Evolutionary conservation across 75 land plant genomes (phyloP).

Genomic region (Azolla pinnata): DNA sequence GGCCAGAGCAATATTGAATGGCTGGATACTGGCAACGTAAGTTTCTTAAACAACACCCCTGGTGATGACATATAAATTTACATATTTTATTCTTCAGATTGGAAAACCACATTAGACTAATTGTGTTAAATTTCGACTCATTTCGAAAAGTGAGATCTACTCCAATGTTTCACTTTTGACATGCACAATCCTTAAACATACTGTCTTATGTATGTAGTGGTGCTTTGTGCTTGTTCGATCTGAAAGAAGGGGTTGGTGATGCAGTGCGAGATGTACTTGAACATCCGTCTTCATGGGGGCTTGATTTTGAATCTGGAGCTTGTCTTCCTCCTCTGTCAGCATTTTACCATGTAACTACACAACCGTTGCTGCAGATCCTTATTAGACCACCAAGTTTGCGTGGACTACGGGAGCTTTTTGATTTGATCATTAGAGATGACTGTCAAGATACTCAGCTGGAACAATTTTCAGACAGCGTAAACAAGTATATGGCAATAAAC

Average conservation of each 20-base stretch:
- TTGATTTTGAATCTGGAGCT: slow-evolving; percentile 7
- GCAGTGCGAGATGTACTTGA: slow-evolving; percentile 12
- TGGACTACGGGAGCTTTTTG: slow-evolving; percentile 1
- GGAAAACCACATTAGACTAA: too few relatives aligned
- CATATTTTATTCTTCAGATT: too few relatives aligned
- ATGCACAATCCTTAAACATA: too few relatives aligned
- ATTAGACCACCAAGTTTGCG: slow-evolving; percentile 6
- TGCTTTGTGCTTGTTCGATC: slow-evolving; percentile 10
- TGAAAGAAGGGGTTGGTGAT: slow-evolving; percentile 10
- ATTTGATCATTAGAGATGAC: too few relatives aligned
- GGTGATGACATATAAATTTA: too few relatives aligned
- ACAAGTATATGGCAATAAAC: too few relatives aligned
- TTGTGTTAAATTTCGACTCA: too few relatives aligned
- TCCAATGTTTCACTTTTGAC: too few relatives aligned
- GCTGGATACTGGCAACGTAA: slow-evolving; percentile 13
- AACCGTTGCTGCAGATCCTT: slow-evolving; percentile 1
- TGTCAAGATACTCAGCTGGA: too few relatives aligned
- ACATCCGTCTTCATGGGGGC: slow-evolving; percentile 11
- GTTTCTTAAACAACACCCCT: too few relatives aligned
- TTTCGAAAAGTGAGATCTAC: too few relatives aligned
- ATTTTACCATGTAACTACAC: background rate
- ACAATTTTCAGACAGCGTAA: too few relatives aligned
- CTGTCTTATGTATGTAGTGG: slow-evolving; percentile 7
- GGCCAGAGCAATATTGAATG: slow-evolving; percentile 12
- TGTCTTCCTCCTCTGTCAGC: slow-evolving; percentile 13